Evolutionary conservation across 805 yeast genomes (phyloP).

Genomic region (Saccharomycopsis oosterbeekiorum): DNA sequence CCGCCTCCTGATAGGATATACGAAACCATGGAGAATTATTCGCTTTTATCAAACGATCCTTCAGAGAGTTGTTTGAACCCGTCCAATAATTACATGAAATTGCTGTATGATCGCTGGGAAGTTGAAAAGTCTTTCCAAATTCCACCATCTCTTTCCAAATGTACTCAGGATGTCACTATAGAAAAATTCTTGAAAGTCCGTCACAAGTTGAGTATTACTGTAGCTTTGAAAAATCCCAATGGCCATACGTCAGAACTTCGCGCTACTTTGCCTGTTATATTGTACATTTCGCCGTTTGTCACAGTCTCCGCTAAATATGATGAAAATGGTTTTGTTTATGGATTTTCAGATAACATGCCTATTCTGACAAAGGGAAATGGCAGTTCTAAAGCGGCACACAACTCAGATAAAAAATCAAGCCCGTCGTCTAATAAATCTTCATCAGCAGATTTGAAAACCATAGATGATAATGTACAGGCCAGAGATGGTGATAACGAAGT

Average conservation of each 20-base stretch:
- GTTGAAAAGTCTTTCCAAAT: constrained; percentile 47
- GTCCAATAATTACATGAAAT: constrained; percentile 7
- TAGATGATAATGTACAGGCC: constrained; percentile 17
- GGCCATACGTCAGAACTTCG: constrained; percentile 89
- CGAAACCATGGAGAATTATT: constrained; percentile 2
- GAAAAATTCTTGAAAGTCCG: constrained; percentile 64
- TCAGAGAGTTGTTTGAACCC: constrained; percentile 1
- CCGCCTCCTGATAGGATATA: constrained; percentile 11
- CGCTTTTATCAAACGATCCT: background rate
- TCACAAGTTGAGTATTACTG: constrained; percentile 76
- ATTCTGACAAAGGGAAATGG: background rate
- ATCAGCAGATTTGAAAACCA: constrained; percentile 6
- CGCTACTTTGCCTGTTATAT: constrained; percentile 74
- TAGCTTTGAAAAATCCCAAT: constrained; percentile 75
- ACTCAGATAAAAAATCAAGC: background rate
- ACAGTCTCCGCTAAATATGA: constrained; percentile 45
- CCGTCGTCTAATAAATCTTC: constrained; percentile 7
- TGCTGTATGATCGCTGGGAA: constrained; percentile 57
- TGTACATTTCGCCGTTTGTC: constrained; percentile 77
- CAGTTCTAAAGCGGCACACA: background rate
- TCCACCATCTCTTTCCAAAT: constrained; percentile 63
- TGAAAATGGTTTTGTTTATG: constrained; percentile 25
- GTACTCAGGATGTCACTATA: constrained; percentile 84
- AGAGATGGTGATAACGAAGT: constrained; percentile 29
- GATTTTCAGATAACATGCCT: constrained; percentile 13